Base-by-base conservation (phyloP, 2,329 filamentous ascomycete species). In the Aspergillus transmontanensis region DNA sequence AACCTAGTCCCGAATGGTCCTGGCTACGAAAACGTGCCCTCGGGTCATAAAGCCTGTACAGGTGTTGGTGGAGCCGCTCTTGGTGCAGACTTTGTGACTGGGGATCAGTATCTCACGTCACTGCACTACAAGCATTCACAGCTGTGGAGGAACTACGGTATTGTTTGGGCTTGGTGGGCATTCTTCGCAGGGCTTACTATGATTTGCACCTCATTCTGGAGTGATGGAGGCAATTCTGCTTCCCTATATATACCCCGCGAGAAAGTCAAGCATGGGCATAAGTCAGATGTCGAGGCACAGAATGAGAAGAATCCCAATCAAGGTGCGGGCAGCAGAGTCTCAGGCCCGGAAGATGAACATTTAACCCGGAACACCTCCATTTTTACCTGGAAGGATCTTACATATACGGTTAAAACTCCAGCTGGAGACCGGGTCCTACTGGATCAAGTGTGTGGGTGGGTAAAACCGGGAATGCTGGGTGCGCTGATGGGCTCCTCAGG, bases 401-500 rank as follows among this genome's bases (percentile, higher is more conserved):
- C 80, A 0, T 93, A 92, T 71, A 90, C 86, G 0, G 90, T 93
- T 63, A 84, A 87, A 66, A 88, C 85, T 0, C 82, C 85, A 0
- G 74, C 77, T 1, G 86, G 86, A 3, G 76, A 79, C 57, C 83
- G 85, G 11, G 79, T 86, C 68, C 80, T 91, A 1, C 80, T 91
- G 30, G 87, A 90, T 70, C 83, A 89, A 14, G 86, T 94, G 51
- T 87, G 84, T 62, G 92, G 92, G 0, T 94, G 91, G 73, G 90
- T 89, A 1, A 92, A 92, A 71, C 91, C 91, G 0, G 91, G 92
- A 7, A 82, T 90, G 64, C 86, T 95, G 80, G 86, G 91, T 26
- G 92, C 92, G 0, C 81, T 95, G 1, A 91, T 94, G 82, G 92
- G 92, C 30, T 89, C 90, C 1, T 91, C 87, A 1, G 90, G 90